Conservation (phyloP, 805 yeast genomes). For the Candida nitratophila region DNA sequence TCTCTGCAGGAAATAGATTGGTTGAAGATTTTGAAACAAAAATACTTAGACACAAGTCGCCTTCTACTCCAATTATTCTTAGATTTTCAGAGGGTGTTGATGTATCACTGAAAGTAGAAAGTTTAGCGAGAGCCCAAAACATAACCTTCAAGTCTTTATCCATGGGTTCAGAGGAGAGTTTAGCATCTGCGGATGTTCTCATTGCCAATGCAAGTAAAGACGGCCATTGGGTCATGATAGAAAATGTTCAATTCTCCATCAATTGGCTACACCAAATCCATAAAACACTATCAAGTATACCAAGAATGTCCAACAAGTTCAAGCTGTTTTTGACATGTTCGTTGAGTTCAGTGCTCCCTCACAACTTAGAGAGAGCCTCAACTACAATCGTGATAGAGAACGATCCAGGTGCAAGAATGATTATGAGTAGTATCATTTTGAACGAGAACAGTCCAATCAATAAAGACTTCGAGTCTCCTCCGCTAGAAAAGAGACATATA, state of each 20-base stretch:
- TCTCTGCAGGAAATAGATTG: too few relatives aligned
- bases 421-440: conserved; percentile 29
- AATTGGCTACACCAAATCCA: conserved; percentile 54
- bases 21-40: background rate
- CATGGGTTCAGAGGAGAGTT: conserved; percentile 70
- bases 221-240: conserved; percentile 70
- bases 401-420: conserved; percentile 49
- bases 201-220: conserved; percentile 35
- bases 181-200: conserved; percentile 47
- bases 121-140: conserved; percentile 28
- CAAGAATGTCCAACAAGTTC: conserved; percentile 27
- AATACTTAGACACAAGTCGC: background rate
- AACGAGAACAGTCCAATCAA: background rate
- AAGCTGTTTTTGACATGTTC: conserved; percentile 63
- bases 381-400: conserved; percentile 56
- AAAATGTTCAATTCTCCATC: conserved; percentile 71
- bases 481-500: conserved; percentile 40
- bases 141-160: conserved; percentile 40
- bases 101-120: conserved; percentile 48
- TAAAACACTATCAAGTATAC: conserved; percentile 31
- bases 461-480: conserved; percentile 11
- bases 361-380: conserved; percentile 46
- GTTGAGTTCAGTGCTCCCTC: conserved; percentile 40
- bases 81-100: conserved; percentile 61
- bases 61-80: conserved; percentile 30